Percentiles rank a stretch among this genome's conserved stretches.
Evolutionary conservation across 2,329 filamentous ascomycete species (phyloP).

Genomic region (Hypomyces perniciosus): DNA sequence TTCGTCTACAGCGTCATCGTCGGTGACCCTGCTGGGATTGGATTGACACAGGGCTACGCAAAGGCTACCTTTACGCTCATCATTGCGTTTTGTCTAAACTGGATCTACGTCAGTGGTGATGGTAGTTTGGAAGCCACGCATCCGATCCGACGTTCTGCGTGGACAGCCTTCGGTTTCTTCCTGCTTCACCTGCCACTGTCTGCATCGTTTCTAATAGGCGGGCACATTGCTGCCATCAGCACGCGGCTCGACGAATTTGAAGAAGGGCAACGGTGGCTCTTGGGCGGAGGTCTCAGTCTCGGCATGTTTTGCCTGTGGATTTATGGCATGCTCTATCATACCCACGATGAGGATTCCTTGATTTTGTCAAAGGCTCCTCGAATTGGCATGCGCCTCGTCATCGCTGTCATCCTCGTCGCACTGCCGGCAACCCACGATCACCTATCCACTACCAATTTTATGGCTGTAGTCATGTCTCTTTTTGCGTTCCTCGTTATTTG

Average conservation of each 20-base stretch:
- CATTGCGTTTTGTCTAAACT: constrained; percentile 45
- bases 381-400: constrained; percentile 28
- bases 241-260: constrained; percentile 34
- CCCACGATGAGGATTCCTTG: constrained; percentile 29
- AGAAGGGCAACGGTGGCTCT: constrained; percentile 39
- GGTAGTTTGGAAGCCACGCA: constrained; percentile 38
- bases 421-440: constrained; percentile 30
- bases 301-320: constrained; percentile 40
- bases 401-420: constrained; percentile 28
- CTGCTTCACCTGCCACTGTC: constrained; percentile 39
- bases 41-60: constrained; percentile 36
- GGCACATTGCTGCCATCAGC: constrained; percentile 39
- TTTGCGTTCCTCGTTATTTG: constrained; percentile 37
- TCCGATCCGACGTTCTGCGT: constrained; percentile 38
- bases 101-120: constrained; percentile 44
- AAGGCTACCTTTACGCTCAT: constrained; percentile 43
- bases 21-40: constrained; percentile 39
- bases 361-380: constrained; percentile 30
- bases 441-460: constrained; percentile 28
- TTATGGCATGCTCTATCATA: constrained; percentile 36
- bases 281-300: constrained; percentile 39
- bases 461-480: constrained; percentile 38
- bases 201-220: constrained; percentile 41
- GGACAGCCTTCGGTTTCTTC: constrained; percentile 40
- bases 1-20: constrained; percentile 45